Conservation (phyloP, 305 asterid genomes). For the Solanum hybrid region DNA sequence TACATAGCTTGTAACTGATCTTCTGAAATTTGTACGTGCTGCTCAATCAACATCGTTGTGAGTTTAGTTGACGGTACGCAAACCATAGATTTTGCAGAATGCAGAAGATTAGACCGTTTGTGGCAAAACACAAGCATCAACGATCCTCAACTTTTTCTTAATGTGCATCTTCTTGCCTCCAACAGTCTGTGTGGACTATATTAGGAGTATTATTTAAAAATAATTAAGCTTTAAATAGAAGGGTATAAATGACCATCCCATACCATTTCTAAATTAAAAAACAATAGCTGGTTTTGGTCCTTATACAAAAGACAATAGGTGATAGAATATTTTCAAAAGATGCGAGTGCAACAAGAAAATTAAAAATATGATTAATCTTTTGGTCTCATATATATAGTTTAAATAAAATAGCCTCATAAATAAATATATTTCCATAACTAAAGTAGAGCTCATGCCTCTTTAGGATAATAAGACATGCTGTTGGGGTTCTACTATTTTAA, state of each 20-base stretch:
- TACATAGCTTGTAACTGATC: not conserved
- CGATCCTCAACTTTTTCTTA: not conserved
- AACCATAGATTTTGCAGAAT: not conserved
- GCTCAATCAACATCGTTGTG: not conserved
- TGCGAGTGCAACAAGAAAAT: not conserved
- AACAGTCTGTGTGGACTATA: not conserved
- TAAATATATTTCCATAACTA: not conserved
- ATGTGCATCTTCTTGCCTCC: not conserved
- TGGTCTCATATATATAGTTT: not conserved
- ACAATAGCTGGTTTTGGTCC: not conserved
- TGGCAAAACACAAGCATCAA: not conserved
- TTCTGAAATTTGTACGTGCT: not conserved
- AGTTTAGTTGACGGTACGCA: not conserved
- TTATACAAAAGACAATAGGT: not conserved
- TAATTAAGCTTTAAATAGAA: not conserved
- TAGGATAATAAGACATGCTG: not conserved
- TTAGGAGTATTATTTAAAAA: not conserved
- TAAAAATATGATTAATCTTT: not conserved
- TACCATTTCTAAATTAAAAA: not conserved
- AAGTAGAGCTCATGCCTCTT: not conserved
- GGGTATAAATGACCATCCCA: not conserved
- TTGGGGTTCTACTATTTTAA: not conserved
- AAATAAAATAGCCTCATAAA: not conserved
- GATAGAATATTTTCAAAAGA: not conserved
- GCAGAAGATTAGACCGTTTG: not conserved